phyloP scores from a whole-genome alignment of 106 monocot genomes.

The Agapanthus africanus region DNA sequence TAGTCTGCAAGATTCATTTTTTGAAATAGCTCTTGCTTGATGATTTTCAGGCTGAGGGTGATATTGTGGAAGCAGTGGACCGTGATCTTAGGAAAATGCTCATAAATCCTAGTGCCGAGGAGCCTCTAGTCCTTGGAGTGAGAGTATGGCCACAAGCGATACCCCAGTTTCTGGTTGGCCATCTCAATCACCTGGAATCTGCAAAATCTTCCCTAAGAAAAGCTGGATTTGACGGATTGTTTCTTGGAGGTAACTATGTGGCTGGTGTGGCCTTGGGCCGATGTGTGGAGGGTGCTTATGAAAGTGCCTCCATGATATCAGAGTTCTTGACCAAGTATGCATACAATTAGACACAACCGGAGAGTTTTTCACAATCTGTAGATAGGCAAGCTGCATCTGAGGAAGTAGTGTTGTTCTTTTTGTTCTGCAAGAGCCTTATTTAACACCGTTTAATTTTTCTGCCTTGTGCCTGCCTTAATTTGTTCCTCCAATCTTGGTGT shows the following conservation, averaged over 20 bases:
- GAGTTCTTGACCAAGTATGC: constrained; percentile 56
- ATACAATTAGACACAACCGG: constrained; percentile 24
- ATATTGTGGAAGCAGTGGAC: constrained; percentile 81
- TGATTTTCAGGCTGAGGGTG: constrained; percentile 47
- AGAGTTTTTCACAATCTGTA: constrained; percentile 4
- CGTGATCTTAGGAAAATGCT: constrained; percentile 89
- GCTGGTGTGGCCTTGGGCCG: constrained; percentile 86
- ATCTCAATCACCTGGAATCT: constrained; percentile 70
- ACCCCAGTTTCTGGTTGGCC: constrained; percentile 87
- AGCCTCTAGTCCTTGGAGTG: constrained; percentile 67
- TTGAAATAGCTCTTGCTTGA: not conserved
- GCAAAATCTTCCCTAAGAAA: constrained; percentile 49
- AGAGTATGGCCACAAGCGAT: constrained; percentile 92
- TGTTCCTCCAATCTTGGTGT: not conserved
- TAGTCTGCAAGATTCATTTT: not conserved
- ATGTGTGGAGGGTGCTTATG: constrained; percentile 81
- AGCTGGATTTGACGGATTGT: constrained; percentile 64
- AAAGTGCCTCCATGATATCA: constrained; percentile 55
- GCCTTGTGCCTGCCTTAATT: not conserved
- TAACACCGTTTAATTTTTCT: not conserved
- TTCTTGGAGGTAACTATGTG: constrained; percentile 96
- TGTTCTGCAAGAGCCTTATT: not conserved
- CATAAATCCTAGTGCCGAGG: constrained; percentile 53
- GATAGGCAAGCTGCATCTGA: not conserved
- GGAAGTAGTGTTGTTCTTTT: not conserved